Percentiles rank a stretch among this genome's conserved stretches.
Conservation (phyloP, 257 asterid genomes). For the Paulownia fortunei region DNA sequence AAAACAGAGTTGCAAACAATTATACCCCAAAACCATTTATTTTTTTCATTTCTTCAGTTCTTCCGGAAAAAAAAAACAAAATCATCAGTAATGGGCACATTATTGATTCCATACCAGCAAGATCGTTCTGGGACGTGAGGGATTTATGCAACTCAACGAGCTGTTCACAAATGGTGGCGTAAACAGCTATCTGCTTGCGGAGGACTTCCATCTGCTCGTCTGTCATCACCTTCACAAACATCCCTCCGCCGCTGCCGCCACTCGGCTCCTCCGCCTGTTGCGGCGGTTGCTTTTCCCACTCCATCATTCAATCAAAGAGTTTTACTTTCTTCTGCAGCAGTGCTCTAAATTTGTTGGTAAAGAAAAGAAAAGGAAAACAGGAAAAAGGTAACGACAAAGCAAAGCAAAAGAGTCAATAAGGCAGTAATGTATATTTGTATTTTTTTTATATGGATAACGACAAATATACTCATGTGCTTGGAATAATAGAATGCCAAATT, state of each 20-base stretch:
- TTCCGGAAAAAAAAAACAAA: not conserved
- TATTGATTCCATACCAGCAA: conserved; percentile 57
- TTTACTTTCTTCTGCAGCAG: not conserved
- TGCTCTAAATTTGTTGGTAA: conserved; percentile 28
- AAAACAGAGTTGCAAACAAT: not conserved
- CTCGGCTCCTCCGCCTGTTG: conserved; percentile 54
- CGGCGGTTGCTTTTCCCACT: conserved; percentile 55
- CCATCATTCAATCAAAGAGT: conserved; percentile 36
- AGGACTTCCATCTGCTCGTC: conserved; percentile 98
- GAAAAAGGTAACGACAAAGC: conserved; percentile 49
- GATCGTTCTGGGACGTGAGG: conserved; percentile 89
- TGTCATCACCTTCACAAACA: conserved; percentile 96
- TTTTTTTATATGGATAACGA: conserved; percentile 21
- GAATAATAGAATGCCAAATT: conserved; percentile 11
- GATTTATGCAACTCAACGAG: conserved; percentile 94
- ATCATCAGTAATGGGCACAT: not conserved
- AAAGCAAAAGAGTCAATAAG: conserved; percentile 36
- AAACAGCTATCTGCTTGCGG: conserved; percentile 94
- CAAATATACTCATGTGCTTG: conserved; percentile 27
- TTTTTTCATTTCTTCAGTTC: not conserved
- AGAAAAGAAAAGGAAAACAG: conserved; percentile 20
- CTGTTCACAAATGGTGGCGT: conserved; percentile 91
- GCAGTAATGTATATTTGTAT: not conserved
- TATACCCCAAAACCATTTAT: not conserved
- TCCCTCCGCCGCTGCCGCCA: conserved; percentile 51